These are phyloP conservation scores for Inga laurina DNA, from an alignment of 306 rosid species.

Conservation along the genomic window DNA sequence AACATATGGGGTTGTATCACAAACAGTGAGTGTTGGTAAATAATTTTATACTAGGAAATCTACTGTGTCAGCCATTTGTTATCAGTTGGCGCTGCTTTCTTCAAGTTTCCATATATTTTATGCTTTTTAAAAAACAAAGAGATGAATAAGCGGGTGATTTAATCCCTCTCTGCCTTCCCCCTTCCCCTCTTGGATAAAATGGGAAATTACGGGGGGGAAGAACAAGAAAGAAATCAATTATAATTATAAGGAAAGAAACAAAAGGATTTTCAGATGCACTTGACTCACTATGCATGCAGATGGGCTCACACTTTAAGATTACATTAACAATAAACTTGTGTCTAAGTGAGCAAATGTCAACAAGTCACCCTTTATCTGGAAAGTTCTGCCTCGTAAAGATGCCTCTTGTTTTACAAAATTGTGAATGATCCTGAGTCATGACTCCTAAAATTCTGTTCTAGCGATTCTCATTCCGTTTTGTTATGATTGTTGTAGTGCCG, in stretches of 20 bases:
- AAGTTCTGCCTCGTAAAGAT: neutral
- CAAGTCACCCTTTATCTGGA: neutral
- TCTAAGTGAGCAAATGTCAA: neutral
- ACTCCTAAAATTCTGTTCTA: neutral
- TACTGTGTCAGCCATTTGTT: neutral
- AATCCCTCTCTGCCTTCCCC: neutral
- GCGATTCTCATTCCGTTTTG: conserved; percentile 13
- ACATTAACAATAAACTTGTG: neutral
- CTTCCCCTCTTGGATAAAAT: neutral
- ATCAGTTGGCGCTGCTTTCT: neutral
- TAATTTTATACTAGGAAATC: neutral
- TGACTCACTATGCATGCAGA: neutral
- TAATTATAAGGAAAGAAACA: neutral
- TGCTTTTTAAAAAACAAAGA: neutral
- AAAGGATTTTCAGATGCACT: neutral
- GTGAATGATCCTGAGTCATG: neutral
- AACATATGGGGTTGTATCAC: neutral
- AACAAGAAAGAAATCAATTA: neutral
- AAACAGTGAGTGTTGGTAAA: neutral
- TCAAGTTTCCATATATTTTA: neutral
- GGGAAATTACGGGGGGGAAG: neutral
- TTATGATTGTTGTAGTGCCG: conserved; percentile 20
- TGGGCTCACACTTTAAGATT: neutral
- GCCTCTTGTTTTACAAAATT: neutral
- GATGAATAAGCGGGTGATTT: neutral